Evolutionary conservation across 164 flowering plant species (phyloP), one percentile per base, ranked within the genome.

Genomic region (Vitis vinifera): DNA sequence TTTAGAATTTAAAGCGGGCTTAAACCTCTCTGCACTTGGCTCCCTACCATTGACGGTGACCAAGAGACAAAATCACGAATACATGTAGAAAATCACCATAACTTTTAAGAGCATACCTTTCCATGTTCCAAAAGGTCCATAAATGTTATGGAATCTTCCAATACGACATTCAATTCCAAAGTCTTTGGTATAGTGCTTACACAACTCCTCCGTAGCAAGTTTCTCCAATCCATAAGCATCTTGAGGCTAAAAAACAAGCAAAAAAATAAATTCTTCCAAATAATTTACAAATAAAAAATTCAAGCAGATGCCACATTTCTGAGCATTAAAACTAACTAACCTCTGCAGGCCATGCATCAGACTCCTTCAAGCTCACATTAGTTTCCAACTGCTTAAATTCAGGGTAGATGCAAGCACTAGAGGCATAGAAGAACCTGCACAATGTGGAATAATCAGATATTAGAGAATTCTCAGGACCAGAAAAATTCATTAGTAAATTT

Each of bases 271-370:
- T 27, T 51, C 52, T 65, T 4, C 31, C 1, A 48, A 58, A 51
- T 23, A 0, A 48, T n/a, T 52, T 7, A 7, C 8, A 49, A 66
- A 47, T 8, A 14, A 55, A 56, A 51, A 47, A 68, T 51, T n/a
- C 29, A 59, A 66, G 1, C 7, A 66, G n/a, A 47, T 12, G 9
- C 11, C 61, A 47, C 17, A 19, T 2, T 53, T 29, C 10, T 50
- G n/a, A 52, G 51, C 19, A 10, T 19, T 9, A 17, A 31, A 7
- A 67, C 31, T 15, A 58, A 66, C 72, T 60, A 77, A 95, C 99
- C 98, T 95, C 99, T 1, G 99, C 99, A 80, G 99, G 99, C 99
- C 98, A 95, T 5, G 99, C 99, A 79, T 95, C 98, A 67, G 99
- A 81, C 77, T 95, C 99, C 86, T 93, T 92, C 91, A 95, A 82